Base-by-base conservation (phyloP, 495 filamentous ascomycete species). In the Aspergillus affinis region DNA sequence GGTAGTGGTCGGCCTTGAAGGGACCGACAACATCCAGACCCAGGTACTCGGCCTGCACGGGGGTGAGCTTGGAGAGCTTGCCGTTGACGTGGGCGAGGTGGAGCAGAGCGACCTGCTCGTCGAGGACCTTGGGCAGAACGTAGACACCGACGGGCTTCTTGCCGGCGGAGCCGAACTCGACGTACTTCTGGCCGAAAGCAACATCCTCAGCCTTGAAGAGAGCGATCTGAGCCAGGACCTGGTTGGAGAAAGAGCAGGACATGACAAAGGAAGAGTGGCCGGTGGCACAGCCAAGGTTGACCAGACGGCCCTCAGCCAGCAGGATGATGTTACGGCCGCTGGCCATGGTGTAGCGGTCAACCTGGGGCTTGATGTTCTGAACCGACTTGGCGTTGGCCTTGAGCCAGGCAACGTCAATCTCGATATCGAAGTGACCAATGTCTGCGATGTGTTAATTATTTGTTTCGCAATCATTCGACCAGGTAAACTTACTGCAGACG, bases 211-310 rank as follows among this genome's bases (percentile, higher is more conserved):
- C 87, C 87, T 98, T 98, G 89, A 80, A 98, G 63, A 98, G 84
- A 82, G 96, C 90, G 79, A 98, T 98, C 82, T 98, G 94, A 27
- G 94, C 94, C 73, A 98, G 91, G 64, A 97, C 94, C 85, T 98
- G 94, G 87, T 98, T 98, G 83, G 93, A 97, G 89, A 98, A 98
- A 62, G 93, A 97, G 90, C 94, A 98, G 65, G 91, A 96, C 94
- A 98, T 97, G 85, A 98, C 94, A 82, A 98, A 98, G 51, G 93
- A 97, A 68, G 93, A 96, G 89, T 98, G 94, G 61, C 94, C 94
- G 60, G 94, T 98, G 72, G 94, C 94, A 81, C 94, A 98, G 76
- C 94, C 94, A 57, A 98, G 84, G 85, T 98, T 98, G 80, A 98
- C 95, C 58, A 98, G 90, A 83, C 94, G 93, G 66, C 94, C 94